These are phyloP conservation scores for Mycogone perniciosa DNA, from an alignment of 2,329 filamentous ascomycete species.

Conservation along the genomic window DNA sequence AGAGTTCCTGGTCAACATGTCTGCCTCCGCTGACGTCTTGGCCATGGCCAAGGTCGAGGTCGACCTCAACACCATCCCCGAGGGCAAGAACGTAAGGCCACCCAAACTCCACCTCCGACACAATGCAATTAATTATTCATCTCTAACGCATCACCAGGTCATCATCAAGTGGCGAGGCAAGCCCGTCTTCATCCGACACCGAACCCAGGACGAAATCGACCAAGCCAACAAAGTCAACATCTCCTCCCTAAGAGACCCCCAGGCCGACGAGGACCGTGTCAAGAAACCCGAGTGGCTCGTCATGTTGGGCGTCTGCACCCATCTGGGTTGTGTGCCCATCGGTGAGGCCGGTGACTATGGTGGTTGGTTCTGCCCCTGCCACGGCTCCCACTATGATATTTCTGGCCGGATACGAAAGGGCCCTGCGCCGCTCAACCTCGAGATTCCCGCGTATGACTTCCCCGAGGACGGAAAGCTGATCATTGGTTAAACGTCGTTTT, in stretches of 20 bases:
- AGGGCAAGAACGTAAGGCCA: constrained; percentile 92
- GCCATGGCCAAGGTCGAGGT: constrained; percentile 99
- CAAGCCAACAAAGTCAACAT: constrained; percentile 88
- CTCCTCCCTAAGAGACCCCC: constrained; percentile 79
- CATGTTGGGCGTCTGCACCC: constrained; percentile 99
- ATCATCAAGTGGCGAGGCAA: constrained; percentile 99
- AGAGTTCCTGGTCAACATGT: constrained; percentile 99
- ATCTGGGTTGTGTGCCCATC: constrained; percentile 98
- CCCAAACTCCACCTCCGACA: not conserved
- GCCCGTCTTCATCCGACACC: constrained; percentile 99
- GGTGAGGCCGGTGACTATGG: constrained; percentile 97
- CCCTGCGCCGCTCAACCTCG: constrained; percentile 93
- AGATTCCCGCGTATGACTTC: constrained; percentile 90
- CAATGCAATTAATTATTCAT: not conserved
- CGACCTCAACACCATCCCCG: constrained; percentile 83
- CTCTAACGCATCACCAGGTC: constrained; percentile 49
- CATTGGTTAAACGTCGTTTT: constrained; percentile 67
- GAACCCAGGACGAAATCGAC: constrained; percentile 85
- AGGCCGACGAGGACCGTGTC: constrained; percentile 85
- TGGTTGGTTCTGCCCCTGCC: constrained; percentile 99
- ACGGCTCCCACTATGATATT: constrained; percentile 99
- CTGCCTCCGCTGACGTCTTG: constrained; percentile 94
- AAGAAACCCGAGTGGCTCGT: constrained; percentile 98
- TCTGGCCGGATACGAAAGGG: constrained; percentile 97
- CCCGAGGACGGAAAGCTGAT: constrained; percentile 80